Evolutionary conservation across 139 green algal species (phyloP).

Genomic region (Yamagishiella unicocca): DNA sequence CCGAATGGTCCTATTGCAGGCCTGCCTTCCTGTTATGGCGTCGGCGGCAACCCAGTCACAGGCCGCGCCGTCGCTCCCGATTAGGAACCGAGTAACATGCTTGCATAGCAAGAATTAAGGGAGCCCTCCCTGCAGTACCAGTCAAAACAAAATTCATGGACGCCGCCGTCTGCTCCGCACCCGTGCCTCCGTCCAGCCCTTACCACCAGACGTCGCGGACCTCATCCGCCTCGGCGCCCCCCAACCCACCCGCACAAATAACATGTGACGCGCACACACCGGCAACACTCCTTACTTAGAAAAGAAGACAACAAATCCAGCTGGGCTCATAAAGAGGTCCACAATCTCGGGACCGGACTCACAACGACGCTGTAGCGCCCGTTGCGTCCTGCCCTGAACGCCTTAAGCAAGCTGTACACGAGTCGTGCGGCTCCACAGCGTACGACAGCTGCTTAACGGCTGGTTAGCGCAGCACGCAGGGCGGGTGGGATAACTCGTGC

Average conservation of each 20-base stretch:
- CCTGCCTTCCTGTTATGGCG: too few relatives aligned
- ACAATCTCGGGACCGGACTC: background rate
- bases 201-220: too few relatives aligned
- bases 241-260: background rate
- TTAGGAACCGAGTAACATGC: too few relatives aligned
- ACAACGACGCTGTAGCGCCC: background rate
- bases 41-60: too few relatives aligned
- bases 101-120: too few relatives aligned
- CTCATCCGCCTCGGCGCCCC: background rate
- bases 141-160: too few relatives aligned
- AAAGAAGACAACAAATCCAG: background rate
- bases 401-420: conserved; percentile 3
- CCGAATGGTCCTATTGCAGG: too few relatives aligned
- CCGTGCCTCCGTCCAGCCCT: background rate
- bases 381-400: background rate
- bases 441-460: background rate
- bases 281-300: background rate
- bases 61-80: too few relatives aligned
- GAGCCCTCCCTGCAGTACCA: background rate
- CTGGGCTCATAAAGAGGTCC: background rate
- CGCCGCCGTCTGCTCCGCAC: background rate
- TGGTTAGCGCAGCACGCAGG: background rate
- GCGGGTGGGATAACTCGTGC: background rate
- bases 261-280: background rate
- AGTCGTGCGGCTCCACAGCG: too few relatives aligned